Base-by-base conservation (phyloP, 2,329 filamentous ascomycete species). In the Tolypocladium endophyticum region DNA sequence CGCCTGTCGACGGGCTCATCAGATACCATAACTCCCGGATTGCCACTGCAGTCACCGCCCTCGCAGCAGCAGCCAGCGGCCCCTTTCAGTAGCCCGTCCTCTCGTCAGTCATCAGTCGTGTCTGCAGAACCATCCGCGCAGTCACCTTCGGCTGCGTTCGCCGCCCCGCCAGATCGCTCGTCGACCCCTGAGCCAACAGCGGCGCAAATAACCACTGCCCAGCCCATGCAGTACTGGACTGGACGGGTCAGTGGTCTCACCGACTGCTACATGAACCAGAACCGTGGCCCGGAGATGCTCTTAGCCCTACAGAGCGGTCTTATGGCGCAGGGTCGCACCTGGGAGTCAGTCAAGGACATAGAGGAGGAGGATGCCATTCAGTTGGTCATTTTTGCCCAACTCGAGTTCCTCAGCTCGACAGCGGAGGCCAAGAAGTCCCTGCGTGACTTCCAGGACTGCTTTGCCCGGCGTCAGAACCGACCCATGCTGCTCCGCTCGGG, bases 211-310 rank as follows among this genome's bases (percentile, higher is more conserved):
- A 67, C 68, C 57, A 71, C 67, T 0, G 75, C 79, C 2, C 77
- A 81, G 64, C 71, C 77, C 7, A 76, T 78, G 2, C 70, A 75
- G 3, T 87, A 86, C 69, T 88, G 86, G 86, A 74, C 78, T 14
- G 86, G 86, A 23, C 81, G 86, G 45, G 86, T 87, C 67, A 72
- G 59, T 35, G 23, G 56, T 9, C 56, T 60, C n/a, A 56, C 58
- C 30, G 56, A 58, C 43, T 5, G 45, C 1, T 58, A 61, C 25
- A 38, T 55, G 36, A 47, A 30, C 8, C 16, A 39, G 5, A 53
- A 52, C 14, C 16, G 36, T 14, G 47, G 12, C 20, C 56, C 56
- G n/a, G 56, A 61, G 53, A 56, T 55, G 25, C 28, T 61, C 3
- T 43, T 78, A 57, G 72, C 81, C 2, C 70, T 87, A 0, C 76